Evolutionary conservation across 1,284 basidiomycete genomes (phyloP).

Genomic region (Naganishia liquefaciens): DNA sequence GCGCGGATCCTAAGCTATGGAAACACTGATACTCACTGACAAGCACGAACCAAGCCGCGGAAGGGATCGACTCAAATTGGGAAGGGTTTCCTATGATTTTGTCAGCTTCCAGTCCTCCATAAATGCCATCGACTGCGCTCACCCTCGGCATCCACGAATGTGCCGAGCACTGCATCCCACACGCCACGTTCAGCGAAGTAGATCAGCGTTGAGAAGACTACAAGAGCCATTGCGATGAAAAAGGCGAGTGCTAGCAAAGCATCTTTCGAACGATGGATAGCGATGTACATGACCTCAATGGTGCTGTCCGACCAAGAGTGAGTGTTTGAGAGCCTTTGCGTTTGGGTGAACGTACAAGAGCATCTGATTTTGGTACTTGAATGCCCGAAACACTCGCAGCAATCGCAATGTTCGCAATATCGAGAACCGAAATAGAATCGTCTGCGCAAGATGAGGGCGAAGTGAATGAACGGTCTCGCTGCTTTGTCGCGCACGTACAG

Average conservation of each 20-base stretch:
- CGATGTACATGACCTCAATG: constrained; percentile 89
- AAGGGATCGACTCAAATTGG: constrained; percentile 68
- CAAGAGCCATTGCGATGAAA: constrained; percentile 81
- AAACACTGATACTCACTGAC: constrained; percentile 60
- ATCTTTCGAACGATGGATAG: constrained; percentile 79
- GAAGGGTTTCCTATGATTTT: constrained; percentile 36
- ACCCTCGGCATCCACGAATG: constrained; percentile 78
- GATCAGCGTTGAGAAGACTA: constrained; percentile 80
- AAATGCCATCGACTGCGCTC: constrained; percentile 50
- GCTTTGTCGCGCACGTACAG: constrained; percentile 59
- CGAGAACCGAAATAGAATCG: constrained; percentile 81
- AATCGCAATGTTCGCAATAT: constrained; percentile 76
- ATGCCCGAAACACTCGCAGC: constrained; percentile 80
- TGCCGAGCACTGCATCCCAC: constrained; percentile 75
- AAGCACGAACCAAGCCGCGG: constrained; percentile 68
- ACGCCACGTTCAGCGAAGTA: constrained; percentile 85
- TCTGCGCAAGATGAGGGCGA: constrained; percentile 54
- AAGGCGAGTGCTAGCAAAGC: constrained; percentile 81
- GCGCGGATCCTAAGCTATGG: background rate
- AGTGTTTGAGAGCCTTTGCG: background rate
- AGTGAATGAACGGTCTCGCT: background rate
- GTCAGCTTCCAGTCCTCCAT: too few species aligned
- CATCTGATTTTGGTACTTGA: constrained; percentile 65
- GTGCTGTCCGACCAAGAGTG: constrained; percentile 59
- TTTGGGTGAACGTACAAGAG: constrained; percentile 64